Evolutionary conservation across 2,329 filamentous ascomycete species (phyloP), one percentile per base, ranked within the genome.

Genomic region (Cladosporium sp.): DNA sequence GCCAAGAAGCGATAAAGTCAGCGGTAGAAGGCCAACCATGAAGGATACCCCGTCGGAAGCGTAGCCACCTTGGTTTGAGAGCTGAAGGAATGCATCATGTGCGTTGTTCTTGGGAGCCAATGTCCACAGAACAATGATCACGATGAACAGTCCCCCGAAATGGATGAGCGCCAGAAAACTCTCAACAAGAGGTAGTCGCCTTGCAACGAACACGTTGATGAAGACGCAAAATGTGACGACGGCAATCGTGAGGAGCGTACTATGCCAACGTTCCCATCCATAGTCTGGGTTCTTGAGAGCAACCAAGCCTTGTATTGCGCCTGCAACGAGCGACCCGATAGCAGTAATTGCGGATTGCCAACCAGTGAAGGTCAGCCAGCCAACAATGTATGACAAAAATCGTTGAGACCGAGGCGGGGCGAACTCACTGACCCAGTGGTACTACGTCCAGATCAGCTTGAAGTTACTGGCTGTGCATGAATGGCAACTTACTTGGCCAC

Each of bases 81-180:
- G 79, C 1, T 69, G 63, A 3, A 72, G 72, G 53, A 80, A 77
- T 0, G 78, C 72, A 3, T 70, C 67, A 11, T 68, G 60, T 0
- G 72, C 66, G 14, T 69, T 67, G 38, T 71, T 68, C 8, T 68
- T 66, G 1, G 72, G 70, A 0, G 72, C 70, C 50, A 75, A 65
- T 1, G 71, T 67, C 55, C 71, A 67, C 3, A 79, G 61, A 0
- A 74, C 69, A 19, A 79, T 73, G 9, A 80, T 62, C 51, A 79
- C 74, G 0, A 72, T 77, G 53, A 80, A 76, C 60, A 79, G 76
- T 3, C 77, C 77, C 11, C 75, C 60, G n/a, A 79, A 65, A 53
- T 80, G 77, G 3, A 80, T 59, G 22, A 77, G 68, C 7, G 79
- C 63, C 18, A 77, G 68, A 11, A 75, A 57, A 0, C 72, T 72